A percentile compares a stretch with the other conserved stretches of the same genome.
Evolutionary conservation across 345 rosid genomes (phyloP).

Genomic region (Diplotaxis tenuifolia): DNA sequence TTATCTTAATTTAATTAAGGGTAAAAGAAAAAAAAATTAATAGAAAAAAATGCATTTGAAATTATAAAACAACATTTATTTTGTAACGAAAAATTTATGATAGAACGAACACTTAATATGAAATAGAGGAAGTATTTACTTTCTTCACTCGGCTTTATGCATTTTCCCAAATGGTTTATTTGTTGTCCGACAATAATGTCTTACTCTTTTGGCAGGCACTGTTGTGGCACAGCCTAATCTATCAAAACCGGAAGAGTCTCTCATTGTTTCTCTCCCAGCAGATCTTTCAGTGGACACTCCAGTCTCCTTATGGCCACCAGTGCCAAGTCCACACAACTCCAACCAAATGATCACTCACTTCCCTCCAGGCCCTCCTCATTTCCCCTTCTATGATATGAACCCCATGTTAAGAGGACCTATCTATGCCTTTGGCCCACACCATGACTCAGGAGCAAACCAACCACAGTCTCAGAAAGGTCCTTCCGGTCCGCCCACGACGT

Average conservation of each 20-base stretch:
- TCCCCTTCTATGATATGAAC: constrained; percentile 90
- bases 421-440: constrained; percentile 87
- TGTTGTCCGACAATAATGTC: constrained; percentile 6
- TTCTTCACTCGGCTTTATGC: background rate
- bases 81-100: no score
- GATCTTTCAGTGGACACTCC: constrained; percentile 96
- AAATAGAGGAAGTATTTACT: no score
- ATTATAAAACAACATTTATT: no score
- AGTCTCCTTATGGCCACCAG: constrained; percentile 77
- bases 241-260: constrained; percentile 77
- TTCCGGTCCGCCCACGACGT: constrained; percentile 64
- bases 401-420: constrained; percentile 86
- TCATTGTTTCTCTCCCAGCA: constrained; percentile 87
- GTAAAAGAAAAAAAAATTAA: no score
- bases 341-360: constrained; percentile 83
- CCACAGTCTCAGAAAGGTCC: constrained; percentile 74
- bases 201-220: constrained; percentile 46
- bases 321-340: constrained; percentile 72
- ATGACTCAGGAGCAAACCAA: constrained; percentile 65
- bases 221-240: constrained; percentile 54
- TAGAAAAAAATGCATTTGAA: no score
- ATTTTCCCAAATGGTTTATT: constrained; percentile 8
- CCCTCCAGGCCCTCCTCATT: constrained; percentile 77
- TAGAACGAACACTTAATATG: no score
- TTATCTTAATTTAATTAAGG: no score